phyloP scores from a whole-genome alignment of 83 land plant species.

The Thuja plicata region DNA sequence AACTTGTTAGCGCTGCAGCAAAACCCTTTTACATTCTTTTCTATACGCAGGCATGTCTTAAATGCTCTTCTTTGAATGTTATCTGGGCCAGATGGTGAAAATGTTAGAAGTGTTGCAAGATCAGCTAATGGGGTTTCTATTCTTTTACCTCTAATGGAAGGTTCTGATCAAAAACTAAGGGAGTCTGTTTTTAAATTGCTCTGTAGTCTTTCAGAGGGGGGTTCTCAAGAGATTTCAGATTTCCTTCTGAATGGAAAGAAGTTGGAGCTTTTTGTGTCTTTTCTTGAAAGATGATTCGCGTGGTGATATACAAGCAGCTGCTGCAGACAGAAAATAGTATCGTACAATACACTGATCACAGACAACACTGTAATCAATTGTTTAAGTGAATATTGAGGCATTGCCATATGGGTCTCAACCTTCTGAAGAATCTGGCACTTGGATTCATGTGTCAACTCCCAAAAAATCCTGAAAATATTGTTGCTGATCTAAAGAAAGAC shows the following conservation, averaged over 20 bases:
- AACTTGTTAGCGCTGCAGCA: slow-evolving; percentile 30
- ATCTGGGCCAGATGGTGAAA: slow-evolving; percentile 20
- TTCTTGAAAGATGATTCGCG: slow-evolving; percentile 34
- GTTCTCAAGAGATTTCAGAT: slow-evolving; percentile 27
- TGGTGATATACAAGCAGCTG: slow-evolving; percentile 39
- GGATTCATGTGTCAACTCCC: background rate
- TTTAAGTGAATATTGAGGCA: background rate
- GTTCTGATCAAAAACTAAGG: slow-evolving; percentile 30
- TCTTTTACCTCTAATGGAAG: slow-evolving; percentile 45
- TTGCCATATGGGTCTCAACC: background rate
- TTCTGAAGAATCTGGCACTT: background rate
- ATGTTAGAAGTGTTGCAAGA: slow-evolving; percentile 25
- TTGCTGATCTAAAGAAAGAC: background rate
- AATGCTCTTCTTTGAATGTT: slow-evolving; percentile 38
- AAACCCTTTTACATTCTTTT: slow-evolving; percentile 9
- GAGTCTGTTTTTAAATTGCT: slow-evolving; percentile 37
- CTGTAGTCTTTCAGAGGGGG: slow-evolving; percentile 39
- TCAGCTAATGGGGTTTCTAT: slow-evolving; percentile 34
- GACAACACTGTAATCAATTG: background rate
- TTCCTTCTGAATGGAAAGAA: slow-evolving; percentile 25
- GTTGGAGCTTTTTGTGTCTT: slow-evolving; percentile 29
- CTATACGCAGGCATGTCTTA: slow-evolving; percentile 32
- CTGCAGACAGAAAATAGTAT: slow-evolving; percentile 19
- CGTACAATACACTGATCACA: background rate
- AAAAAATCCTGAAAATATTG: background rate